A percentile compares a stretch with the other conserved stretches of the same genome.
Conservation (phyloP, 2,329 filamentous ascomycete species). For the Trichoderma harzianum region DNA sequence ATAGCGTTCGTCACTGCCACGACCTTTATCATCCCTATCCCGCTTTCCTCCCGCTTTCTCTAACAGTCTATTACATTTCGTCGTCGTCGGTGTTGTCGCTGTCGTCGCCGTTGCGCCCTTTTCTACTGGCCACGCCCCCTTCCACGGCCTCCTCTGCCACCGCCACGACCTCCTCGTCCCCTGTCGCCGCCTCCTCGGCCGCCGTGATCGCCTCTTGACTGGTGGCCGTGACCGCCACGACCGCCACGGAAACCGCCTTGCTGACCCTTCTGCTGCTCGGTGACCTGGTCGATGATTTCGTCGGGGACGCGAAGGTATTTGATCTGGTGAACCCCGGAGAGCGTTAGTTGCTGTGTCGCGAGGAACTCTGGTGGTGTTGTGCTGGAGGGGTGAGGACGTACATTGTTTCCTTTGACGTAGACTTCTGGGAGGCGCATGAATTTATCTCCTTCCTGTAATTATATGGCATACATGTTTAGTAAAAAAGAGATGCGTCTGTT, state of each 20-base stretch:
- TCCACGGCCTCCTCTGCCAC: slow-evolving; percentile 35
- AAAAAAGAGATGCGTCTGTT: background rate
- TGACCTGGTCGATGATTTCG: slow-evolving; percentile 91
- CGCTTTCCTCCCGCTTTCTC: background rate
- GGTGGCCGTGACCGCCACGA: slow-evolving; percentile 55
- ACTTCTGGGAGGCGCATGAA: slow-evolving; percentile 91
- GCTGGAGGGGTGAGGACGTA: slow-evolving; percentile 43
- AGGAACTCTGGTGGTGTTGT: too few species aligned
- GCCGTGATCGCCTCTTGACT: slow-evolving; percentile 56
- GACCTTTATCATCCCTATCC: background rate
- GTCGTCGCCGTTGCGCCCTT: background rate
- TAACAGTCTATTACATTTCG: background rate
- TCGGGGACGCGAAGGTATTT: slow-evolving; percentile 97
- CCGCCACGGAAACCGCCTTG: slow-evolving; percentile 62
- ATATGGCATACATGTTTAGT: too few species aligned
- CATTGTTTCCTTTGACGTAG: slow-evolving; percentile 96
- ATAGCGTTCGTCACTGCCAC: background rate
- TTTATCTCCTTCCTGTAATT: slow-evolving; percentile 74
- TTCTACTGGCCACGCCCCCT: slow-evolving; percentile 32
- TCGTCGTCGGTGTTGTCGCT: background rate
- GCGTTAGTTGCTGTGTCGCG: background rate
- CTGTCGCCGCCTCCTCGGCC: slow-evolving; percentile 49
- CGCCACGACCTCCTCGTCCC: slow-evolving; percentile 38
- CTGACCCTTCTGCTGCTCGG: slow-evolving; percentile 82
- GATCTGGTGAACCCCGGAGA: slow-evolving; percentile 60